phyloP scores from a whole-genome alignment of 192 early-diverging fungal species.

The Coemansia sp. region DNA sequence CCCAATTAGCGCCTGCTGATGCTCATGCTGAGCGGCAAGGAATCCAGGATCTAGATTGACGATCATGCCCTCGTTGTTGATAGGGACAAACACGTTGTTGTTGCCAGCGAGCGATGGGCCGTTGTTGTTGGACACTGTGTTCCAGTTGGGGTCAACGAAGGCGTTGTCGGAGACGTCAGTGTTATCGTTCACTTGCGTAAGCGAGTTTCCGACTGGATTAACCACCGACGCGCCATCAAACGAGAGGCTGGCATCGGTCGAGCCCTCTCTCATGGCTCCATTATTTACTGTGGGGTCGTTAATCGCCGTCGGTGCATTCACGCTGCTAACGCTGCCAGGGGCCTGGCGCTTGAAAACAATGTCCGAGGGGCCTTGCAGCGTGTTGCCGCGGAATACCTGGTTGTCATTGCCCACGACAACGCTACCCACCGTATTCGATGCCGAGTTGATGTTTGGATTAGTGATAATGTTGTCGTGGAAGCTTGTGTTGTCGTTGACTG shows the following conservation, averaged over 20 bases:
- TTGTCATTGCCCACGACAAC: constrained; percentile 53
- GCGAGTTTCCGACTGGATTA: constrained; percentile 54
- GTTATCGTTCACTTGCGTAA: constrained; percentile 55
- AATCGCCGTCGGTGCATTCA: constrained; percentile 47
- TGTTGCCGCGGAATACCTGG: constrained; percentile 21
- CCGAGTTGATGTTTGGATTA: constrained; percentile 49
- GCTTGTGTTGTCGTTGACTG: constrained; percentile 38
- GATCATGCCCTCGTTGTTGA: constrained; percentile 59
- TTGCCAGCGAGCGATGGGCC: constrained; percentile 51
- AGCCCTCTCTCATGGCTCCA: constrained; percentile 36
- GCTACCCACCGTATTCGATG: constrained; percentile 24
- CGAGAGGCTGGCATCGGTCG: constrained; percentile 36
- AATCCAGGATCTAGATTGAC: constrained; percentile 48
- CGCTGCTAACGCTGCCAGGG: constrained; percentile 36
- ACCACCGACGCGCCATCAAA: constrained; percentile 35
- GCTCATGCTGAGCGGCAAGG: constrained; percentile 30
- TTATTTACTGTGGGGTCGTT: constrained; percentile 53
- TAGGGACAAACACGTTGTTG: constrained; percentile 45
- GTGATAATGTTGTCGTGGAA: constrained; percentile 51
- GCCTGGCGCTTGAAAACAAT: constrained; percentile 40
- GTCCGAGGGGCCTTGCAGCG: background rate
- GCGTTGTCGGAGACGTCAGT: constrained; percentile 51
- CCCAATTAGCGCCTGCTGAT: constrained; percentile 45
- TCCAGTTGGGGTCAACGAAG: constrained; percentile 51
- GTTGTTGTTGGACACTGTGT: constrained; percentile 45